Conservation (phyloP, 2,329 filamentous ascomycete genomes). For the Falciphora oryzae region DNA sequence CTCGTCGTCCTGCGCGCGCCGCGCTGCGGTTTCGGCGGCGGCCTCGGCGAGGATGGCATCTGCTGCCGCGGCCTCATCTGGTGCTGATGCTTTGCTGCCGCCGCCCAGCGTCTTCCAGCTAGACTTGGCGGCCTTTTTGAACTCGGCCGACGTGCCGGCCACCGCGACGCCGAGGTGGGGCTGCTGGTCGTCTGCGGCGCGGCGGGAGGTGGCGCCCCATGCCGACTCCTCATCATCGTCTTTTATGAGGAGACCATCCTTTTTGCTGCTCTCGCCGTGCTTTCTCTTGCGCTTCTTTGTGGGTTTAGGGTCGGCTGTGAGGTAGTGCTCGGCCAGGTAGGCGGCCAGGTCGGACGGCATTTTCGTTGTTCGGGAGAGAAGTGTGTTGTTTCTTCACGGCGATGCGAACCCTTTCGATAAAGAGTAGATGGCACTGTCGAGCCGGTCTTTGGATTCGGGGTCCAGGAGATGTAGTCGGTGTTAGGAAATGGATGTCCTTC, state of each 20-base stretch:
- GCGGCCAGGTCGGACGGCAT: slow-evolving; percentile 63
- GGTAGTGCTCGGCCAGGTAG: slow-evolving; percentile 89
- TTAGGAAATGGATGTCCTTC: background rate
- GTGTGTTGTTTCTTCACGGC: background rate
- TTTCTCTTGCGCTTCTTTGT: slow-evolving; percentile 62
- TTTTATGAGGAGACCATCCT: slow-evolving; percentile 52
- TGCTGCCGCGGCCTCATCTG: slow-evolving; percentile 40
- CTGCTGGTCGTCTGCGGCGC: slow-evolving; percentile 46
- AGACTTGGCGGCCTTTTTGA: slow-evolving; percentile 71
- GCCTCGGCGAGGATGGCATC: slow-evolving; percentile 73
- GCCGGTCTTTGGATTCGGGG: background rate
- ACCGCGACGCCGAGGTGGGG: slow-evolving; percentile 39
- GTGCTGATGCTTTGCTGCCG: slow-evolving; percentile 19
- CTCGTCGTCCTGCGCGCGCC: slow-evolving; percentile 41
- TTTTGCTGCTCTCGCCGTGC: slow-evolving; percentile 29
- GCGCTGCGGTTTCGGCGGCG: slow-evolving; percentile 58
- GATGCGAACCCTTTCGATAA: background rate
- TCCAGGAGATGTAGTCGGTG: background rate
- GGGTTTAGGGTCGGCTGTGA: slow-evolving; percentile 59
- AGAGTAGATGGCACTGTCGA: background rate
- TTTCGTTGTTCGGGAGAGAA: slow-evolving; percentile 25
- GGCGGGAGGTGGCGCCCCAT: slow-evolving; percentile 39
- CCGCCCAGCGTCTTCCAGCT: slow-evolving; percentile 69
- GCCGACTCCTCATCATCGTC: slow-evolving; percentile 53
- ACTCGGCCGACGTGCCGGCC: slow-evolving; percentile 50